phyloP scores from a whole-genome alignment of 2,329 filamentous ascomycete genomes.

The Talaromyces sp. region DNA sequence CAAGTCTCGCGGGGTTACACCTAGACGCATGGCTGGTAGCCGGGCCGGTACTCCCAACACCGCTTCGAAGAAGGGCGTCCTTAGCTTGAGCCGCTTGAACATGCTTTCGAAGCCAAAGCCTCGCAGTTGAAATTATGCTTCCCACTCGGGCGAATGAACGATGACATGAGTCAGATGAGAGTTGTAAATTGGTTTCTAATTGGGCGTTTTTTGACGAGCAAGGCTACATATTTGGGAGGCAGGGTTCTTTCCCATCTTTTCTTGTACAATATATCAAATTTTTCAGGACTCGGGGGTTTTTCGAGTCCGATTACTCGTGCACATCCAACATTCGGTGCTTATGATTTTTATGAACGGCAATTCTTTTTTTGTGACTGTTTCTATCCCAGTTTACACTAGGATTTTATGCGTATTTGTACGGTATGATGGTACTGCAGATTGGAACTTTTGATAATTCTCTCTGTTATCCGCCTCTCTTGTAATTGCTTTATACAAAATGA shows the following conservation, averaged over 20 bases:
- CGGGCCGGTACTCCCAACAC: slow-evolving; percentile 28
- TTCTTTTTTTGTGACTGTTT: not conserved
- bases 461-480: not conserved
- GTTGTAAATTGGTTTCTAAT: not conserved
- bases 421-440: not conserved
- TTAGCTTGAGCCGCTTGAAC: slow-evolving; percentile 45
- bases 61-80: slow-evolving; percentile 25
- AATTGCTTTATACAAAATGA: too few relatives aligned
- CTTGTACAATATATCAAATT: not conserved
- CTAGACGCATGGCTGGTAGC: slow-evolving; percentile 11
- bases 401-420: not conserved
- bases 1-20: slow-evolving; percentile 27
- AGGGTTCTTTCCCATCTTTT: not conserved
- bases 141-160: not conserved
- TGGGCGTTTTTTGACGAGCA: slow-evolving; percentile 1
- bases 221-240: not conserved
- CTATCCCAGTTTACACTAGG: not conserved
- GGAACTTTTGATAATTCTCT: not conserved
- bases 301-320: not conserved
- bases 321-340: not conserved
- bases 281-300: not conserved
- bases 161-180: not conserved
- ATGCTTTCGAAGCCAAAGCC: slow-evolving; percentile 45
- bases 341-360: not conserved
- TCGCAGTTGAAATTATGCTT: slow-evolving; percentile 21